Base-by-base conservation (phyloP, 257 asterid genomes). In the Lavandula angustifolia region DNA sequence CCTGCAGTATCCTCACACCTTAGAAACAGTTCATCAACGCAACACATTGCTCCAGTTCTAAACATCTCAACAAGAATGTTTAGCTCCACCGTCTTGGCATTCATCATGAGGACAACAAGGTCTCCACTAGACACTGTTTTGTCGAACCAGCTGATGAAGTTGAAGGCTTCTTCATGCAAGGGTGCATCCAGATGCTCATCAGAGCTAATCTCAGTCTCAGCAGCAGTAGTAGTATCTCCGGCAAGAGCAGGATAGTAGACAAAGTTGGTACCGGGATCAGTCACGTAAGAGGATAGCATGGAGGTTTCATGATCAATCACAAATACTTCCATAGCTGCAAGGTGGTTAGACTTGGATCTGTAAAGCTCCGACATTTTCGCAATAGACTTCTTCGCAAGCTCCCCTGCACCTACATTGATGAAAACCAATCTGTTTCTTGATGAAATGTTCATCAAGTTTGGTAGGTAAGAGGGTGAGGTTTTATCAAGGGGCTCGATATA, bases 391-490 rank as follows among this genome's bases (percentile, higher is more conserved):
- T 81, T 85, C 3, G 88, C 82, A 1, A 69, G 73, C 61, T 87
- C 95, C 38, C 87, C 87, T 0, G 79, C 92, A 1, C 99, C 97
- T 5, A 92, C 34, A 58, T 84, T 89, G 66, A 92, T 78, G 49
- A 87, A 87, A 37, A 89, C 75, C 68, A 92, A 46, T 53, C 77
- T 85, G 78, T 76, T 85, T 72, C 96, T 82, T 0, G 94, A 77
- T 32, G 99, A 85, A 64, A 89, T 79, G 54, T 92, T 79, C 96
- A 84, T 75, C 76, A 73, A 73, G 6, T 76, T 78, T 9, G 92
- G 90, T 27, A 92, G 78, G 77, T 92, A 87, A 2, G 88, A 74
- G 38, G 68, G 69, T 11, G 83, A 67, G 1, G 62, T 70, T 14
- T 51, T 54, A 1, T 50, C n/a, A 3, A 92, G 75, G 32, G 96